Evolutionary conservation across 768 basidiomycete genomes (phyloP).

Genomic region (Phlebiopsis gigantea): DNA sequence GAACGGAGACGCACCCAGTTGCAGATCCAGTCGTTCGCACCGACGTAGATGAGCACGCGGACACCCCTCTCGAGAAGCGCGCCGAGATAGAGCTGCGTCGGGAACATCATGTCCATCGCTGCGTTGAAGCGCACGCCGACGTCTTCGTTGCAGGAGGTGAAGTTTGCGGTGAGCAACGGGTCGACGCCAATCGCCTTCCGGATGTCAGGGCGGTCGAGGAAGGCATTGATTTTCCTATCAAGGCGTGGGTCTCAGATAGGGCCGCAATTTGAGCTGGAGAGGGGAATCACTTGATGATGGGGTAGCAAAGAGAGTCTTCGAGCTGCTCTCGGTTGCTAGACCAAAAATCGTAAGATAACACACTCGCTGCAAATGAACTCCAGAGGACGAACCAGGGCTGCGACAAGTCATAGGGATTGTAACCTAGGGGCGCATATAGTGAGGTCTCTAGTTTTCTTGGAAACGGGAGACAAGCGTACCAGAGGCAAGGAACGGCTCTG

Average conservation of each 20-base stretch:
- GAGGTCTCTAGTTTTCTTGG: slow-evolving; percentile 18
- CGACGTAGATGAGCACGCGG: slow-evolving; percentile 50
- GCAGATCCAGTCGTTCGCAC: slow-evolving; percentile 51
- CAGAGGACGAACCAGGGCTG: slow-evolving; percentile 21
- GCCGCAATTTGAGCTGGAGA: background rate
- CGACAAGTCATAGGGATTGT: slow-evolving; percentile 68
- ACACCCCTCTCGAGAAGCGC: slow-evolving; percentile 52
- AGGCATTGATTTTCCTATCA: slow-evolving; percentile 43
- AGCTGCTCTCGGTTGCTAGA: slow-evolving; percentile 58
- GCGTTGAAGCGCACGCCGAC: slow-evolving; percentile 46
- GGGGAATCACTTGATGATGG: slow-evolving; percentile 37
- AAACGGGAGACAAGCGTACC: slow-evolving; percentile 20
- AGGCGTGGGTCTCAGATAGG: background rate
- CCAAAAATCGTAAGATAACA: slow-evolving; percentile 21
- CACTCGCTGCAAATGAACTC: background rate
- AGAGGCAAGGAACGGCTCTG: slow-evolving; percentile 21
- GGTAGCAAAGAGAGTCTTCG: slow-evolving; percentile 57
- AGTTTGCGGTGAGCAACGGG: slow-evolving; percentile 33
- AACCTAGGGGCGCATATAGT: slow-evolving; percentile 21
- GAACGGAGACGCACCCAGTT: slow-evolving; percentile 37
- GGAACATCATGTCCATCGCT: slow-evolving; percentile 34
- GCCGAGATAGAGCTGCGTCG: slow-evolving; percentile 37
- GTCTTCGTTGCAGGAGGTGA: slow-evolving; percentile 31
- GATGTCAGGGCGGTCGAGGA: slow-evolving; percentile 39
- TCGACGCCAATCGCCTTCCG: slow-evolving; percentile 61